Percentiles rank a stretch among this genome's conserved stretches.
Evolutionary conservation across 2,329 filamentous ascomycete species (phyloP).

Genomic region (Epichloe gansuensis): DNA sequence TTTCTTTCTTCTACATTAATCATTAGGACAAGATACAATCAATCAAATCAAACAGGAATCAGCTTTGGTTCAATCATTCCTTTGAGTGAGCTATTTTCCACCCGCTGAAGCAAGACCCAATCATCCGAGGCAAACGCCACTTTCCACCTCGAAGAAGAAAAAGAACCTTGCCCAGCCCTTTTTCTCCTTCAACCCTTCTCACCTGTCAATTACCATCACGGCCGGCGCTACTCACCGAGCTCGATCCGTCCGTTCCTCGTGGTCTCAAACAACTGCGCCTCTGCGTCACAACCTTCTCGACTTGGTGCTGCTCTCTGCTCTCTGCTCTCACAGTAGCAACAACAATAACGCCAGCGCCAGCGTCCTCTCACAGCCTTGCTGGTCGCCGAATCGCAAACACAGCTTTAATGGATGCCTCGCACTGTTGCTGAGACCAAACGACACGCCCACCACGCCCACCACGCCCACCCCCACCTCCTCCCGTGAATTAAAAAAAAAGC

Average conservation of each 20-base stretch:
- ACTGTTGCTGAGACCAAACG: neutral
- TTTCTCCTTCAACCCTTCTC: constrained; percentile 3
- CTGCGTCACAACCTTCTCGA: neutral
- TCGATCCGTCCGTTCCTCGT: neutral
- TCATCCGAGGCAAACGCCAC: neutral
- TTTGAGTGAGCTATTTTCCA: too few species aligned
- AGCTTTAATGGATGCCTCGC: constrained; percentile 1
- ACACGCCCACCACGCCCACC: neutral
- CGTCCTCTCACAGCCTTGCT: neutral
- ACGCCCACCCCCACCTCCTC: neutral
- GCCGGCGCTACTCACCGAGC: neutral
- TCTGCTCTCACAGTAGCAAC: neutral
- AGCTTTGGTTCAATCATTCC: too few species aligned
- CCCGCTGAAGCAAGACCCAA: neutral
- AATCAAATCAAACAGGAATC: too few species aligned
- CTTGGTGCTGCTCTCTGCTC: neutral
- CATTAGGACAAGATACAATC: too few species aligned
- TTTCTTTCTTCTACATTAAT: too few species aligned
- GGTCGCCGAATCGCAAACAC: constrained; percentile 2
- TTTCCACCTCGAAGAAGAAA: neutral
- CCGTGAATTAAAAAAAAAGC: neutral
- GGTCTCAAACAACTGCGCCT: neutral
- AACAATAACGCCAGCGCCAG: neutral
- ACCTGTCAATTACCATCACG: neutral
- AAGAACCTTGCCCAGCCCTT: constrained; percentile 1